phyloP scores from a whole-genome alignment of 345 rosid genomes.

The Syzygium aqueum region DNA sequence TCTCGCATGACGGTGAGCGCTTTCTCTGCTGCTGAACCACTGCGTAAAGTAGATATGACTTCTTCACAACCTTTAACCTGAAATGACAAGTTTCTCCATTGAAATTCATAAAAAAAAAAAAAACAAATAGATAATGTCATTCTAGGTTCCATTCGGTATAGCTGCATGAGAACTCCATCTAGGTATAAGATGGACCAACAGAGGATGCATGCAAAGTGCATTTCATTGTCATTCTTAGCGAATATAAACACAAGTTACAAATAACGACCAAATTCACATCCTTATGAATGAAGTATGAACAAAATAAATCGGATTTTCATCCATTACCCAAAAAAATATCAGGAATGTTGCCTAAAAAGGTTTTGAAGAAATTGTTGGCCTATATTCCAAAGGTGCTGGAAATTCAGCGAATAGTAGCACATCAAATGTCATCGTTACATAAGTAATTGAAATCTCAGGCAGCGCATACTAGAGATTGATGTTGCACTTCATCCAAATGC shows the following conservation, averaged over 20 bases:
- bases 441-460: not conserved
- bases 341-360: not conserved
- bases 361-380: not conserved
- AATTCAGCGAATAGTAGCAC: not conserved
- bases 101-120: not conserved
- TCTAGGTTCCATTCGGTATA: not conserved
- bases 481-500: not conserved
- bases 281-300: not conserved
- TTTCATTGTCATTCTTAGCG: not conserved
- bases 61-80: conserved; percentile 84
- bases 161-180: not conserved
- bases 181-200: not conserved
- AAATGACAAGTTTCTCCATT: conserved; percentile 1
- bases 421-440: not conserved
- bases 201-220: not conserved
- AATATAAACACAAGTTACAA: not conserved
- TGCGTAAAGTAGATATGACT: conserved; percentile 71
- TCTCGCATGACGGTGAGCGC: conserved; percentile 90
- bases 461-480: not conserved
- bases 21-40: conserved; percentile 94
- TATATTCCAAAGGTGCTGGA: not conserved
- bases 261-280: not conserved
- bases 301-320: not conserved
- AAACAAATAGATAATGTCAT: not conserved
- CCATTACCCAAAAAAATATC: not conserved